These are phyloP conservation scores for Termitomyces eurrhizus DNA, from an alignment of 768 basidiomycete species.

Conservation along the genomic window DNA sequence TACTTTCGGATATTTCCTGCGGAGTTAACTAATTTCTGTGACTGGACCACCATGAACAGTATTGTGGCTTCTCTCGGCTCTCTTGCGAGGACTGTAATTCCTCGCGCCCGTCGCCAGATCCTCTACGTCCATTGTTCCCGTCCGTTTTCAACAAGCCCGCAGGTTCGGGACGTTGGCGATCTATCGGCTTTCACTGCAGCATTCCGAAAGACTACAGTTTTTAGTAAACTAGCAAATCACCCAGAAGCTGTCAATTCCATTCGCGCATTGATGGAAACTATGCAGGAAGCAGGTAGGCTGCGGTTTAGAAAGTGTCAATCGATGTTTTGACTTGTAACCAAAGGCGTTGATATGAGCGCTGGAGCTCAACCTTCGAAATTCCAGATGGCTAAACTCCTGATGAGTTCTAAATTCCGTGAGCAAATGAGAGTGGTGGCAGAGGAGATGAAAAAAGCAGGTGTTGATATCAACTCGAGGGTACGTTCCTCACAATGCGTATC, in stretches of 20 bases:
- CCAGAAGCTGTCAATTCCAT: conserved; percentile 50
- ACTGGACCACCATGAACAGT: conserved; percentile 15
- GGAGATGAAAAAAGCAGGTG: conserved; percentile 54
- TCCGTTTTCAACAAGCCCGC: conserved; percentile 18
- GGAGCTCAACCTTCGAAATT: conserved; percentile 43
- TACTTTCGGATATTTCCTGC: conserved; percentile 9
- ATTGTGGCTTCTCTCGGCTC: conserved; percentile 14
- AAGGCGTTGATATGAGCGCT: conserved; percentile 42
- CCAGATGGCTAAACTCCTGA: conserved; percentile 52
- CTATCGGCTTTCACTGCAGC: conserved; percentile 31
- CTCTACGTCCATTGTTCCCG: conserved; percentile 8
- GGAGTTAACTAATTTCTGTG: conserved; percentile 1
- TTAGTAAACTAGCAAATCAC: conserved; percentile 43
- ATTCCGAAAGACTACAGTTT: conserved; percentile 42
- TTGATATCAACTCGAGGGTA: conserved; percentile 57
- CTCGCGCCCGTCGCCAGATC: conserved; percentile 9
- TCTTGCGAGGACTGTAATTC: conserved; percentile 10
- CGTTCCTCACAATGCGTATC: conserved; percentile 11
- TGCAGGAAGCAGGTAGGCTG: conserved; percentile 45
- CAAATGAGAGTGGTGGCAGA: conserved; percentile 41
- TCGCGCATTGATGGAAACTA: conserved; percentile 36
- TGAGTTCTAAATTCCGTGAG: conserved; percentile 48
- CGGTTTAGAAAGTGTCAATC: background rate
- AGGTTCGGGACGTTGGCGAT: conserved; percentile 26
- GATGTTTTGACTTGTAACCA: conserved; percentile 19